Percentiles rank a stretch among this genome's conserved stretches.
Conservation (phyloP, 2,329 filamentous ascomycete genomes). For the Calycina herbarum region DNA sequence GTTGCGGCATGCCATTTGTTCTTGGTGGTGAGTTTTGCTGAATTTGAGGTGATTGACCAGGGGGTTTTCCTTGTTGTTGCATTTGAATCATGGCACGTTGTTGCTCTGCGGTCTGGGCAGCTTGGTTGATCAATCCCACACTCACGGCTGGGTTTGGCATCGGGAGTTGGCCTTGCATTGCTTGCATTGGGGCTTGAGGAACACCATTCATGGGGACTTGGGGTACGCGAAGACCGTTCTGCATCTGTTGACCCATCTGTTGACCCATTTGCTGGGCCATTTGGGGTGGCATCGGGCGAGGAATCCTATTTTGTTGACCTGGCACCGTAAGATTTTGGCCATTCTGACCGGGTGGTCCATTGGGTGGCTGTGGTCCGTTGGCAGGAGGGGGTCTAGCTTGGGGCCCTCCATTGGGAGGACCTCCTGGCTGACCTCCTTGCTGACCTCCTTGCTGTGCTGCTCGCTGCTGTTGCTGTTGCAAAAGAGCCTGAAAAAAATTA, state of each 20-base stretch:
- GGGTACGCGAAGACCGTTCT: conserved; percentile 33
- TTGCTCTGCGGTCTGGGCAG: conserved; percentile 66
- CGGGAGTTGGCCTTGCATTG: conserved; percentile 57
- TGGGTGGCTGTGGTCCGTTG: conserved; percentile 27
- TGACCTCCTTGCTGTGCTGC: conserved; percentile 24
- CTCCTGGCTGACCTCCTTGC: conserved; percentile 30
- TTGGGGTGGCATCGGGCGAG: conserved; percentile 32
- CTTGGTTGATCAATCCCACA: conserved; percentile 59
- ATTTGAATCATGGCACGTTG: conserved; percentile 52
- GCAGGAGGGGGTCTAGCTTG: conserved; percentile 14
- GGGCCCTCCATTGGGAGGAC: conserved; percentile 16
- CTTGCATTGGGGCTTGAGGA: conserved; percentile 69
- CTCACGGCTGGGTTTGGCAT: conserved; percentile 50
- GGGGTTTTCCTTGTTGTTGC: conserved; percentile 33
- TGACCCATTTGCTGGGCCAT: conserved; percentile 32
- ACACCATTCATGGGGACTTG: conserved; percentile 62
- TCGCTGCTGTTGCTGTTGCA: conserved; percentile 13
- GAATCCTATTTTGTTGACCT: conserved; percentile 34
- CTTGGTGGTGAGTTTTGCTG: conserved; percentile 44
- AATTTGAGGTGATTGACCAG: conserved; percentile 32
- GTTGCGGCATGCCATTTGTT: conserved; percentile 32
- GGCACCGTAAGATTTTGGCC: conserved; percentile 33
- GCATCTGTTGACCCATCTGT: conserved; percentile 35
- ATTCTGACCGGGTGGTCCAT: conserved; percentile 23
- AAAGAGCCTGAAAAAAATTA: conserved; percentile 9